Conservation (phyloP, 192 early-diverging fungal genomes). For the Coemansia sp. region DNA sequence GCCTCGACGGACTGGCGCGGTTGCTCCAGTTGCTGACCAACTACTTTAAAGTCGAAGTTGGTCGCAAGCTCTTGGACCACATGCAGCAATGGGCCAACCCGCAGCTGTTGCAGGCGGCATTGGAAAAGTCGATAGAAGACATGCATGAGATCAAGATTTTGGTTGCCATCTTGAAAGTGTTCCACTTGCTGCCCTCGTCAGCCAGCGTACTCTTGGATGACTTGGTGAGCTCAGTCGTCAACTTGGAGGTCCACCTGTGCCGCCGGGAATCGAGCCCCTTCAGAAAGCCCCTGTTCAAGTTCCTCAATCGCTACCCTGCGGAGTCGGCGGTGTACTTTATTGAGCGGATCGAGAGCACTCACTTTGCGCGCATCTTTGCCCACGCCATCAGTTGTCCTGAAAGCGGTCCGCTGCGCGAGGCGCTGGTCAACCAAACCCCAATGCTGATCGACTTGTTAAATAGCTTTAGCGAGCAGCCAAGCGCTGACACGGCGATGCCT, state of each 20-base stretch:
- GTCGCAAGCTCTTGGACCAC: slow-evolving; percentile 97
- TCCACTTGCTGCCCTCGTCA: slow-evolving; percentile 87
- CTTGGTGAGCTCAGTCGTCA: slow-evolving; percentile 83
- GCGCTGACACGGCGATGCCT: slow-evolving; percentile 15
- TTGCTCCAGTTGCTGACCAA: slow-evolving; percentile 92
- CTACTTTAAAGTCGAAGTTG: slow-evolving; percentile 99
- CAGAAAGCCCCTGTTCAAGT: slow-evolving; percentile 85
- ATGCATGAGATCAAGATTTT: slow-evolving; percentile 94
- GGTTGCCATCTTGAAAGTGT: slow-evolving; percentile 92
- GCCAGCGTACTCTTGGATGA: slow-evolving; percentile 94
- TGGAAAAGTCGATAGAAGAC: slow-evolving; percentile 84
- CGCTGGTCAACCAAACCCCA: slow-evolving; percentile 64
- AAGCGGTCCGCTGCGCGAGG: slow-evolving; percentile 62
- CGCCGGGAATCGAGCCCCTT: slow-evolving; percentile 93
- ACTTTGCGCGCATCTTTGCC: slow-evolving; percentile 69
- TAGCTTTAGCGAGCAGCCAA: slow-evolving; percentile 17
- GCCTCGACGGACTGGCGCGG: slow-evolving; percentile 92
- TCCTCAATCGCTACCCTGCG: slow-evolving; percentile 84
- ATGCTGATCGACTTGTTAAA: slow-evolving; percentile 58
- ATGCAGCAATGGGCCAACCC: slow-evolving; percentile 92
- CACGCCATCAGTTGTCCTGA: slow-evolving; percentile 45
- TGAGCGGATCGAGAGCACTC: slow-evolving; percentile 65
- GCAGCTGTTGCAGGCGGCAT: slow-evolving; percentile 75
- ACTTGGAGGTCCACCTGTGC: slow-evolving; percentile 82
- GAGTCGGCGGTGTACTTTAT: slow-evolving; percentile 89